A percentile compares a stretch with the other conserved stretches of the same genome.
Conservation (phyloP, 768 basidiomycete genomes). For the Holtermannia corniformis region DNA sequence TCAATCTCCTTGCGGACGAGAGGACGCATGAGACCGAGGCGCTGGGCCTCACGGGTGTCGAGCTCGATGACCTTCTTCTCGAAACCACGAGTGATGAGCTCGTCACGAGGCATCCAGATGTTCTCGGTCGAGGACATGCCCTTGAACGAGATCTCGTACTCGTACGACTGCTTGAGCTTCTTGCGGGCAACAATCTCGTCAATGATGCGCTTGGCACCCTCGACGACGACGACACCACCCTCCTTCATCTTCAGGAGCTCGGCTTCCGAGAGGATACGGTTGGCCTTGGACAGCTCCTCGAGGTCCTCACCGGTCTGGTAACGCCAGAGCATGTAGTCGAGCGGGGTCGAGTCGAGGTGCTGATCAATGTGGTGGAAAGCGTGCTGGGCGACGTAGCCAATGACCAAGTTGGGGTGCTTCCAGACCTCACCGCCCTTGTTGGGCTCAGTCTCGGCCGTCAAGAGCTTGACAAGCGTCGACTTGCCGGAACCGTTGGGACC, state of each 20-base stretch:
- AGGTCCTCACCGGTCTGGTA: constrained; percentile 99
- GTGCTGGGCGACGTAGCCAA: constrained; percentile 97
- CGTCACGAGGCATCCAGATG: constrained; percentile 93
- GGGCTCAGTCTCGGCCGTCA: constrained; percentile 91
- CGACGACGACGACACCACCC: constrained; percentile 70
- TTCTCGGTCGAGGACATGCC: constrained; percentile 91
- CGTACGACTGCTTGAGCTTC: constrained; percentile 99
- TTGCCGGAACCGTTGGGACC: constrained; percentile 98
- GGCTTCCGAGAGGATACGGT: constrained; percentile 73
- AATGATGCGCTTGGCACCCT: constrained; percentile 89
- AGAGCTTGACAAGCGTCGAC: constrained; percentile 90
- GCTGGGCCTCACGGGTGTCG: constrained; percentile 94
- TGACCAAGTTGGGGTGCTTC: constrained; percentile 99
- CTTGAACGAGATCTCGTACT: constrained; percentile 97
- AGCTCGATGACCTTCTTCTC: constrained; percentile 99
- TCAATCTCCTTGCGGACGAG: constrained; percentile 98
- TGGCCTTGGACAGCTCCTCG: constrained; percentile 91
- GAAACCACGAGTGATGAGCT: constrained; percentile 94
- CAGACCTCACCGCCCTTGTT: constrained; percentile 96
- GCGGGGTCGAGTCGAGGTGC: constrained; percentile 96
- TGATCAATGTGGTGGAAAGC: constrained; percentile 99
- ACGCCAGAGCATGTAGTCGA: constrained; percentile 99
- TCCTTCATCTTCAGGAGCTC: constrained; percentile 96
- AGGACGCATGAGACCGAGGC: constrained; percentile 85
- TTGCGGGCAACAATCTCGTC: constrained; percentile 84